Conservation (phyloP, 2,329 filamentous ascomycete species). For the Penicillium sp. region DNA sequence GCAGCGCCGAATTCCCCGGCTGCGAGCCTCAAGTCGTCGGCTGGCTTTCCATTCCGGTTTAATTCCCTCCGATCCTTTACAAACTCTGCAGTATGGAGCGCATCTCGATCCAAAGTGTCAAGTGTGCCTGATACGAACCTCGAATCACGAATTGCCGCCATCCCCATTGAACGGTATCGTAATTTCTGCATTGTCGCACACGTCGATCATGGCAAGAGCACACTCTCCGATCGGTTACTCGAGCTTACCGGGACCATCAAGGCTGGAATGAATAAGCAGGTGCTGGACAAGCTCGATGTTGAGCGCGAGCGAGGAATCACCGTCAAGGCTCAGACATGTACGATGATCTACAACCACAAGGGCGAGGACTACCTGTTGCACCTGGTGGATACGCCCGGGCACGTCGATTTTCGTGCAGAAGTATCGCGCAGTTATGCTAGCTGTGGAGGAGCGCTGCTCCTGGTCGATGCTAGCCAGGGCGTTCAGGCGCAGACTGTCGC, state of each 20-base stretch:
- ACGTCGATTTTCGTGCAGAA: slow-evolving; percentile 96
- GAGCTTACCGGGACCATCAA: slow-evolving; percentile 93
- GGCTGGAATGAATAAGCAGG: slow-evolving; percentile 85
- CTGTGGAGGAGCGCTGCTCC: slow-evolving; percentile 85
- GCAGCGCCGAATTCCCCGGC: slow-evolving; percentile 36
- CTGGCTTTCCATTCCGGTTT: slow-evolving; percentile 19
- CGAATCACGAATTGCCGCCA: slow-evolving; percentile 55
- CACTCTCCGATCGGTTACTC: slow-evolving; percentile 84
- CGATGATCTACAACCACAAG: slow-evolving; percentile 88
- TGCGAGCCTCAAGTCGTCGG: slow-evolving; percentile 30
- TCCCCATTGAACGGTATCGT: slow-evolving; percentile 59
- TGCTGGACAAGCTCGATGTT: slow-evolving; percentile 94
- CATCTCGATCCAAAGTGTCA: slow-evolving; percentile 17
- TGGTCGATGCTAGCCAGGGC: slow-evolving; percentile 95
- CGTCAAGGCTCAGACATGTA: slow-evolving; percentile 97
- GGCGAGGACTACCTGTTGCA: slow-evolving; percentile 90
- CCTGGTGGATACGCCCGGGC: slow-evolving; percentile 92
- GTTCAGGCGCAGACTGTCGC: slow-evolving; percentile 97
- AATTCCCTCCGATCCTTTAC: slow-evolving; percentile 31
- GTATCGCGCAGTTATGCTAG: slow-evolving; percentile 94
- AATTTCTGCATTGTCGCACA: slow-evolving; percentile 99
- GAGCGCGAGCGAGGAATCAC: slow-evolving; percentile 95
- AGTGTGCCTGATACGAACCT: slow-evolving; percentile 47
- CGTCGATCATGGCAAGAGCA: slow-evolving; percentile 98
- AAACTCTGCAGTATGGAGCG: slow-evolving; percentile 27